Base-by-base conservation (phyloP, 768 basidiomycete genomes). In the Collybiopsis luxurians region DNA sequence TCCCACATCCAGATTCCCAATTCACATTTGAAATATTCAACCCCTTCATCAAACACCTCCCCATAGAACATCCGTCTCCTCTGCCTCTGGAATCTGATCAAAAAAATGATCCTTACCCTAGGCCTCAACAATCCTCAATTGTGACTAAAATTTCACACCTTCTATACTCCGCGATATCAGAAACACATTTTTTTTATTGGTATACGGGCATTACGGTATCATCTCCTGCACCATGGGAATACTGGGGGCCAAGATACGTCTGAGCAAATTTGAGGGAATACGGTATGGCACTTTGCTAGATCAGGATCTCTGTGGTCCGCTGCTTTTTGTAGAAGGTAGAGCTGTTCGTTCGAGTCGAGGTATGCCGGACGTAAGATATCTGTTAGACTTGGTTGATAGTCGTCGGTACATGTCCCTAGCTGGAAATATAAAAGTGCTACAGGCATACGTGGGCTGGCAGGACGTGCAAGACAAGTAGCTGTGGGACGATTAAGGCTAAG, bases 181-280 rank as follows among this genome's bases (percentile, higher is more conserved):
- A 6, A 64, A 59, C 40, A 83, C 53, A 38, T 68, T 63, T 28
- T 64, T 64, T 4, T 82, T 81, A 57, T 83, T 80, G 3, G 59
- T 34, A 0, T 73, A 50, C 4, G 61, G 73, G 7, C n/a, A n/a
- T n/a, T n/a, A 84, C 80, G 0, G 78, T 78, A 0, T 78, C 73
- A 62, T 85, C 83, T 1, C 60, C 63, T 1, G 73, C 69, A 28
- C 82, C 82, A 51, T 84, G 83, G 63, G 55, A 79, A 65, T 19
- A 73, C 75, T 10, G 73, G 74, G 0, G 83, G 83, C 73, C 81
- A 81, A 13, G 64, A 58, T 1, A 64, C 21, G 1, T 65, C 60
- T 1, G 76, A 66, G 13, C 52, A 57, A 45, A 81, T 67, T 56
- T 83, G 78, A 10, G 83, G 82, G 57, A 84, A 82, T 12, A 83